Conservation (phyloP, 2,329 filamentous ascomycete species). For the Trichoderma atrobrunneum region DNA sequence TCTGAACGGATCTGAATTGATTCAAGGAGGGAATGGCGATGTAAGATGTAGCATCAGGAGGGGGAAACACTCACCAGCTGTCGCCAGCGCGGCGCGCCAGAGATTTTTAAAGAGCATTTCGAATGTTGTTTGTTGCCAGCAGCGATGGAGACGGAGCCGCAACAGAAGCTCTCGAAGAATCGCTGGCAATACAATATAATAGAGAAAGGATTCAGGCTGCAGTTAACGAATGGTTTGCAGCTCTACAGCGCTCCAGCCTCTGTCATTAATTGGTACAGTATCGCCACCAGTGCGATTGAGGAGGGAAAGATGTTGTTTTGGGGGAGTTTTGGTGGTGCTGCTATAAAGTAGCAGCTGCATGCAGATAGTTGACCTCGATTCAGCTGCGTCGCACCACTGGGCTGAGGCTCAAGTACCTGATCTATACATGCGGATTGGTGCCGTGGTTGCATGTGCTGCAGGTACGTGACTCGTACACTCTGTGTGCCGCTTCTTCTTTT, state of each 20-base stretch:
- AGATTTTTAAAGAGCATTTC: constrained; percentile 29
- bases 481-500: not conserved
- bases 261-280: not conserved
- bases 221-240: not conserved
- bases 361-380: not conserved
- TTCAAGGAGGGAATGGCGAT: not conserved
- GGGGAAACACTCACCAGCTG: constrained; percentile 26
- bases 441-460: not conserved
- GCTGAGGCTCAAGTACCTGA: not conserved
- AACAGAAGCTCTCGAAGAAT: not conserved
- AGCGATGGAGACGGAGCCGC: not conserved
- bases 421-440: not conserved
- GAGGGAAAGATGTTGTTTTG: not conserved
- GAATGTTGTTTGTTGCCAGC: constrained; percentile 27
- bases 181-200: not conserved
- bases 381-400: not conserved
- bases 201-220: not conserved
- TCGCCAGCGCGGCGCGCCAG: constrained; percentile 30
- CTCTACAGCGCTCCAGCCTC: not conserved
- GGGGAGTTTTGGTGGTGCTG: not conserved
- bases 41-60: not conserved
- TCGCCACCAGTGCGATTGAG: not conserved
- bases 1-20: not conserved
- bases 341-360: not conserved
- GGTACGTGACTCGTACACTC: not conserved